Evolutionary conservation across 75 land plant species (phyloP).

Genomic region (Selaginella moellendorffii): DNA sequence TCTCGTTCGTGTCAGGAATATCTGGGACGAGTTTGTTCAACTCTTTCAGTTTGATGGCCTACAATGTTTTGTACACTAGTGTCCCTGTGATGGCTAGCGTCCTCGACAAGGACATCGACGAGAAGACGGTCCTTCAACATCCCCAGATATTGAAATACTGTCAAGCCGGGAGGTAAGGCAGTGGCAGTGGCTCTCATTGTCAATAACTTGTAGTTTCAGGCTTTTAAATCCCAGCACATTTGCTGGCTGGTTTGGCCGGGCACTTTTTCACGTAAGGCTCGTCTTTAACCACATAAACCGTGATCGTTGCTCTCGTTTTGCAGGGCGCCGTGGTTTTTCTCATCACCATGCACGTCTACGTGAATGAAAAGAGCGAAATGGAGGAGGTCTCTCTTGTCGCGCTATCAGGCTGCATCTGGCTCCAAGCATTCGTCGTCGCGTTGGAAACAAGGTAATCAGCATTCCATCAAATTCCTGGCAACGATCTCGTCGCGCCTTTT

Average conservation of each 20-base stretch:
- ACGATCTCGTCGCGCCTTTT: too few species aligned
- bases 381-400: conserved; percentile 88
- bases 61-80: conserved; percentile 94
- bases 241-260: conserved; percentile 99
- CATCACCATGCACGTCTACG: conserved; percentile 65
- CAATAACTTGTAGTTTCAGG: conserved; percentile 35
- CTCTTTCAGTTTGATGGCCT: conserved; percentile 94
- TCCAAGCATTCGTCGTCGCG: conserved; percentile 81
- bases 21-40: conserved; percentile 97
- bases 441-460: conserved; percentile 66
- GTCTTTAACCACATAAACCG: background rate
- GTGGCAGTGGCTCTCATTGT: background rate
- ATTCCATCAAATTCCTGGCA: background rate
- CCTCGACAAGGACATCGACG: conserved; percentile 87
- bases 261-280: conserved; percentile 75
- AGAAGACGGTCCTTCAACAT: conserved; percentile 75
- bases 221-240: conserved; percentile 93
- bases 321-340: conserved; percentile 87
- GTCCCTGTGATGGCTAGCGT: conserved; percentile 68
- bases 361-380: conserved; percentile 72
- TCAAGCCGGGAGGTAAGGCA: conserved; percentile 82
- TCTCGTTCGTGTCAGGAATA: conserved; percentile 91
- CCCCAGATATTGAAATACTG: conserved; percentile 88
- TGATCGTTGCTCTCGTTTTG: background rate
- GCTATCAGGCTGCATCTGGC: conserved; percentile 93